Base-by-base conservation (phyloP, 164 flowering plant genomes). In the Chimonanthus salicifolius region DNA sequence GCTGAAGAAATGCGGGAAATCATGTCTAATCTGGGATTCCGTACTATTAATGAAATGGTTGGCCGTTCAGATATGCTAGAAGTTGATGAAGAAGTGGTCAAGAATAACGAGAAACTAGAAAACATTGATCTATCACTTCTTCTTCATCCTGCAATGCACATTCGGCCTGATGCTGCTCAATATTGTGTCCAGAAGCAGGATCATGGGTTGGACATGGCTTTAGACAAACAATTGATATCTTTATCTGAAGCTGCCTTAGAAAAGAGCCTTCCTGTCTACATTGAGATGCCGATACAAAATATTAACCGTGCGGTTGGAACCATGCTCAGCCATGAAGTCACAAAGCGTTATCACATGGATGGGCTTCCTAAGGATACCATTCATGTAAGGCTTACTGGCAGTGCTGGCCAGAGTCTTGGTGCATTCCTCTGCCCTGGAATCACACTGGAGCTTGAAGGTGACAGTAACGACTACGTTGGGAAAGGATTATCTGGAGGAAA, bases 391-490 rank as follows among this genome's bases (percentile, higher is more conserved):
- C 80, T 96, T 62, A 68, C 66, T 62, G 99, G 99, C 71, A 96
- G 99, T 89, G 99, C 99, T 21, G 99, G 99, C 5, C 99, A 96
- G 85, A 96, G 99, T 73, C 80, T 96, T 68, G 99, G 99, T 67
- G 99, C 99, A 64, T 96, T 96, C 81, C 97, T 96, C 11, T 92
- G 94, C 78, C 85, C 97, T 16, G 99, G 99, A 44, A 88, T 96
- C 74, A 85, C 82, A 69, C 84, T 96, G 62, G 99, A 96, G 84
- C 97, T 96, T 66, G 99, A 96, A 84, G 99, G 99, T 70, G 99
- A 96, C 78, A 86, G 98, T 83, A 96, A 96, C 81, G 99, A 96
- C 71, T 96, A 96, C 84, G 99, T 96, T 71, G 99, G 99, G 2
- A 96, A 96, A 81, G 99, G 99, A 47, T 80, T 96, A 71, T 96